Evolutionary conservation across 163 green algal genomes (phyloP).

Genomic region (Chloromonas sp.): DNA sequence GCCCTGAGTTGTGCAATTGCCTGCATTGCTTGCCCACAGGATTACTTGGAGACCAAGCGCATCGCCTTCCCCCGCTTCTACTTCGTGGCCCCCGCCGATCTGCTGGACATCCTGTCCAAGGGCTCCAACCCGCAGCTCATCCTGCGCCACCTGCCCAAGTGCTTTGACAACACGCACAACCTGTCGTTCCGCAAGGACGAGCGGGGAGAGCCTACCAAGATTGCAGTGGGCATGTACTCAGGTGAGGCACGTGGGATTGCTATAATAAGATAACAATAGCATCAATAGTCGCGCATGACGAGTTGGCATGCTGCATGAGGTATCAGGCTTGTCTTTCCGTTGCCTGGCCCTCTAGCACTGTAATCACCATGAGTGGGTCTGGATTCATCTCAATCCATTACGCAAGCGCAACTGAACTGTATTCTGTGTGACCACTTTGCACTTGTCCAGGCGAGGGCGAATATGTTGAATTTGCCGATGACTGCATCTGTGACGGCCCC

Average conservation of each 20-base stretch:
- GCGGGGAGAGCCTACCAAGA: conserved; percentile 57
- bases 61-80: conserved; percentile 92
- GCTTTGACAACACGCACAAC: conserved; percentile 88
- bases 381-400: too few relatives aligned
- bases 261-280: too few relatives aligned
- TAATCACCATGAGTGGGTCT: too few relatives aligned
- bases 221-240: not conserved
- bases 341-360: too few relatives aligned
- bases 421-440: conserved; percentile 47
- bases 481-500: conserved; percentile 51
- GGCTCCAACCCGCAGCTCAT: conserved; percentile 80
- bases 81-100: conserved; percentile 84
- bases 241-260: not conserved
- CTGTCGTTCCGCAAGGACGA: conserved; percentile 78
- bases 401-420: too few relatives aligned
- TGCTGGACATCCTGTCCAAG: conserved; percentile 93
- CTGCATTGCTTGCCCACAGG: conserved; percentile 14
- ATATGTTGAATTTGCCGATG: conserved; percentile 41
- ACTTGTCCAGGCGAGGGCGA: conserved; percentile 55
- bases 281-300: too few relatives aligned
- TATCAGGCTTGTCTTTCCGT: too few relatives aligned
- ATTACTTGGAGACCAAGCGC: conserved; percentile 93
- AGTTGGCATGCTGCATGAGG: too few relatives aligned
- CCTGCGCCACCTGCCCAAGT: conserved; percentile 84
- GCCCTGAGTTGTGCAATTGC: too few relatives aligned